Conservation (phyloP, 139 green algal species). For the Raphidocelis subcapitata region DNA sequence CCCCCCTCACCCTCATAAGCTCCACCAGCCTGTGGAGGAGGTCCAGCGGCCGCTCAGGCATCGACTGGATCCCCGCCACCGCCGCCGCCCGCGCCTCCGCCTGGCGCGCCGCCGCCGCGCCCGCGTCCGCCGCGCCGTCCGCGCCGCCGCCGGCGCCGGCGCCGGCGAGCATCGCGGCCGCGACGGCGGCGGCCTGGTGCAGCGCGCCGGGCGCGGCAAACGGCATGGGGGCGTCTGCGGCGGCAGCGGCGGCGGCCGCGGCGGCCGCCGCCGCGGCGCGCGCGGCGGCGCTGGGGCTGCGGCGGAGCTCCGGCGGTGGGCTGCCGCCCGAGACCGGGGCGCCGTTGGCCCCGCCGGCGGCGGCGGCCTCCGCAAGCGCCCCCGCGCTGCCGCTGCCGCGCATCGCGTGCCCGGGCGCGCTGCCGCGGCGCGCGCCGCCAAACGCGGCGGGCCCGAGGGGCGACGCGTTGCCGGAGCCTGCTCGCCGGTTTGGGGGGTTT, state of each 20-base stretch:
- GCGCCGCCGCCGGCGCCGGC: neutral
- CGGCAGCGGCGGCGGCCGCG: neutral
- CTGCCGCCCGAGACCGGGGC: too few species aligned
- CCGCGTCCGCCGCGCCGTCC: too few species aligned
- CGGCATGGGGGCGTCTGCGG: neutral
- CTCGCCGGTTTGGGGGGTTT: too few species aligned
- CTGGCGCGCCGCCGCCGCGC: neutral
- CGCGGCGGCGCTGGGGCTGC: too few species aligned
- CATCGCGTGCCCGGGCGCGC: too few species aligned
- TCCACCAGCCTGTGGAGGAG: conserved; percentile 69
- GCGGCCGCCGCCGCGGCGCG: neutral
- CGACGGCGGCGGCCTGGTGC: neutral
- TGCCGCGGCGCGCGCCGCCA: too few species aligned
- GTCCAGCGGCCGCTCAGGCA: conserved; percentile 72
- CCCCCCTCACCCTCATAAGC: conserved; percentile 58
- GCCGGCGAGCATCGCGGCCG: neutral
- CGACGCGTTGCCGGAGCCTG: too few species aligned
- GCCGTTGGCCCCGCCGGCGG: too few species aligned
- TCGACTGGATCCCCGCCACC: conserved; percentile 8
- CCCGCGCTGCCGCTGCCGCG: too few species aligned
- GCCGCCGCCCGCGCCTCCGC: conserved; percentile 20
- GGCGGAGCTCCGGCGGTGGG: too few species aligned
- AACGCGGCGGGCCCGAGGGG: too few species aligned
- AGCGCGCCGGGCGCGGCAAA: neutral
- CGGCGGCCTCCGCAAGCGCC: too few species aligned